Evolutionary conservation across 306 rosid species (phyloP).

Genomic region (Gastrolobium villosum): DNA sequence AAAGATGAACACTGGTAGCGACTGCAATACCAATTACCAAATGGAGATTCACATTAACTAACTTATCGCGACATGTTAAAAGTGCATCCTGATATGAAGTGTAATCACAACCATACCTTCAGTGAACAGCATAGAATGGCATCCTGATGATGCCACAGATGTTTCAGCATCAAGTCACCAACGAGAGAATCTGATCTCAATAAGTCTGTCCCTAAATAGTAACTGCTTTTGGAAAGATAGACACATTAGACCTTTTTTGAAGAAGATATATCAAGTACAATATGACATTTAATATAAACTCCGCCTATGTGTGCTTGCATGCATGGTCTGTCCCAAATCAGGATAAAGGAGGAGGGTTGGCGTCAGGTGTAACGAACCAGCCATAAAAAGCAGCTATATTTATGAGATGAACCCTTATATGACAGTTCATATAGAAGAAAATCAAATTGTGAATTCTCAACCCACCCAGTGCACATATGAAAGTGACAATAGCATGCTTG

Average conservation of each 20-base stretch:
- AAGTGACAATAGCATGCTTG: background rate
- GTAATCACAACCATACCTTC: constrained; percentile 57
- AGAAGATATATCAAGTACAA: constrained; percentile 18
- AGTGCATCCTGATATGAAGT: background rate
- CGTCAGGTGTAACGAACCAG: too few species aligned
- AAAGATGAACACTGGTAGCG: constrained; percentile 82
- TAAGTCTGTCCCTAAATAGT: constrained; percentile 71
- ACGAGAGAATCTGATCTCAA: constrained; percentile 71
- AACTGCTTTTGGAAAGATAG: constrained; percentile 55
- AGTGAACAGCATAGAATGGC: constrained; percentile 92
- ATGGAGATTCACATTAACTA: background rate
- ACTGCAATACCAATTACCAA: constrained; percentile 58
- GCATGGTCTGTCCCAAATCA: too few species aligned
- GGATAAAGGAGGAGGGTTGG: too few species aligned
- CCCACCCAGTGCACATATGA: background rate
- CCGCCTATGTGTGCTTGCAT: too few species aligned
- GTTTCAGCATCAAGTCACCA: constrained; percentile 73
- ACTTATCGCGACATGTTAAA: background rate
- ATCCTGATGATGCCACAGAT: constrained; percentile 91
- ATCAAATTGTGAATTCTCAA: constrained; percentile 1
- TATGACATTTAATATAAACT: too few species aligned
- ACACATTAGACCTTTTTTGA: background rate
- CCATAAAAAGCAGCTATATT: too few species aligned
- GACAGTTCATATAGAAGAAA: background rate
- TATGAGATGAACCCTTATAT: too few species aligned